These are phyloP conservation scores for Nannochloropsis salina DNA, from an alignment of 108 stramenopile genomes.

Conservation along the genomic window DNA sequence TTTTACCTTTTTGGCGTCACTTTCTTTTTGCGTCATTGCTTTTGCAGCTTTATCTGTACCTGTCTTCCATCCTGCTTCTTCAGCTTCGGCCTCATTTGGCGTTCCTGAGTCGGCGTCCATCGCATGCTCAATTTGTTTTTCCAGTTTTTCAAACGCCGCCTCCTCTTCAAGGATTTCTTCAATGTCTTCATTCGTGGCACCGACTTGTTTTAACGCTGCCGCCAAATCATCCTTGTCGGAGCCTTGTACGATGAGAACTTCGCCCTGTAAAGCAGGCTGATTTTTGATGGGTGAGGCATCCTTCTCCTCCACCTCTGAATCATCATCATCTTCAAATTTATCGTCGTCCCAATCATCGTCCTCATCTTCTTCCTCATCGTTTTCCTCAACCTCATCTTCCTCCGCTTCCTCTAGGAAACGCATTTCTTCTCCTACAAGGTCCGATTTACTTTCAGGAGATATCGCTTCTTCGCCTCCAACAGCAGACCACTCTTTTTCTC, in stretches of 20 bases:
- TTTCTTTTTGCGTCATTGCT: too few relatives aligned
- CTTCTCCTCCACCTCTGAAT: neutral
- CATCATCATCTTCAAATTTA: conserved; percentile 7
- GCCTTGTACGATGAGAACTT: neutral
- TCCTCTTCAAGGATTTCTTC: neutral
- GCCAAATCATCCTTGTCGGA: neutral
- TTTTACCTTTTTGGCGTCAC: too few relatives aligned
- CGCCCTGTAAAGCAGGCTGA: neutral
- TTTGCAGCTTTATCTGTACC: neutral
- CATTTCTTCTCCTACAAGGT: conserved; percentile 17
- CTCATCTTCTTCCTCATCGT: neutral
- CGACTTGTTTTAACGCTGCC: neutral
- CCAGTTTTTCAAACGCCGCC: conserved; percentile 14
- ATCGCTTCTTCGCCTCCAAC: neutral
- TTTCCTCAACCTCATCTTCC: neutral
- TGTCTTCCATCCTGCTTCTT: conserved; percentile 5
- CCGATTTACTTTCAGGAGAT: neutral
- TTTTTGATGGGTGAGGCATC: neutral
- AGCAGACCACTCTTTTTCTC: neutral
- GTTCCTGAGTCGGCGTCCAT: neutral
- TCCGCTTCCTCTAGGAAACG: neutral
- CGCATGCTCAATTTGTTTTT: neutral
- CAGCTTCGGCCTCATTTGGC: neutral
- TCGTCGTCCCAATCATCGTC: neutral
- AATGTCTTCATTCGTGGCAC: neutral